Evolutionary conservation across 2,329 filamentous ascomycete genomes (phyloP), one percentile per base, ranked within the genome.

Genomic region (Paraphoma chrysanthemicola): DNA sequence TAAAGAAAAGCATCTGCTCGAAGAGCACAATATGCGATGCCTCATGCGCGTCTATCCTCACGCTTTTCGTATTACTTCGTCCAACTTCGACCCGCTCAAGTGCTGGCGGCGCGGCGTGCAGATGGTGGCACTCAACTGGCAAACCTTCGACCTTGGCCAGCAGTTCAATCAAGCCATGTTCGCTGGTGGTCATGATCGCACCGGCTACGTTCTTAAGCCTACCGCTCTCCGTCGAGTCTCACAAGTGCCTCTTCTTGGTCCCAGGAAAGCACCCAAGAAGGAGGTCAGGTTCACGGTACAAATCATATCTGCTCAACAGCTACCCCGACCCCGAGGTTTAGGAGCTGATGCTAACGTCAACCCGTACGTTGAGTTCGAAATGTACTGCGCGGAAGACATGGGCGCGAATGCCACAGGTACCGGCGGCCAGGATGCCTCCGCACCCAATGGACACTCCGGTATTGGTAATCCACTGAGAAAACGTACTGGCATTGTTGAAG

Each of bases 101-200:
- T 96, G 95, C 74, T 99, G 95, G 95, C 89, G 94, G 49, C 89
- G 92, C 43, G 95, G 95, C 31, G 95, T 97, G 16, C 95, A 99
- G 78, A 98, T 99, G 94, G 93, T 91, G 12, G 95, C 95, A 0
- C 83, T 98, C 60, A 99, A 99, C 78, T 98, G 95, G 94, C 95
- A 99, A 78, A 98, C 93, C 0, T 97, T 96, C 71, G 95, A 98
- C 72, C 84, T 96, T 16, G 92, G 93, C 44, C 95, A 97, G 86
- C 94, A 98, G 73, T 85, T 98, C 76, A 98, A 98, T 74, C 91
- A 95, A 66, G 95, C 95, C 70, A 98, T 99, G 95, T 99, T 97
- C 73, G 90, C 93, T 45, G 91, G 92, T 55, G 92, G 92, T 43
- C 89, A 86, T 11, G 95, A 97, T 78, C 87, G 88, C 53, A 91